Base-by-base conservation (phyloP, 2,329 filamentous ascomycete genomes). In the Septoria petroselini region DNA sequence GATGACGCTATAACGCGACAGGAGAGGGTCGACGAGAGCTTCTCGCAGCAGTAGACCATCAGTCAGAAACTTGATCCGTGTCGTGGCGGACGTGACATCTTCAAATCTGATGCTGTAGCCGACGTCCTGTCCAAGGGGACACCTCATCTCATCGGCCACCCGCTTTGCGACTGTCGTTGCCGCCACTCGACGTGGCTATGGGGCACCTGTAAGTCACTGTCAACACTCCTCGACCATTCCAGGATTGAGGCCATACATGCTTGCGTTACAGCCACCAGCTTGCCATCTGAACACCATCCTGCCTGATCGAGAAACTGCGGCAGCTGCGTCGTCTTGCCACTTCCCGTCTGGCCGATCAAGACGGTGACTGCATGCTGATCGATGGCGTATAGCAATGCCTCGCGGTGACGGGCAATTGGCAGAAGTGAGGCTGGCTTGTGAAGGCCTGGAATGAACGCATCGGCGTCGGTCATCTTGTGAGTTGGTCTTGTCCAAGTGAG, bases 91-190 rank as follows among this genome's bases (percentile, higher is more conserved):
- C 4, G 91, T 95, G 57, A 88, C 81, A 76, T 97, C 91, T 66
- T 98, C 91, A 64, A 98, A 84, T 50, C 81, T 81, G 58, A 97
- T 95, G 1, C 89, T 94, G 68, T 95, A 97, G 46, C 93, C 93
- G 18, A 77, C 72, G 54, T 95, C 85, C 70, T 95, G 89, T 21
- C 93, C 93, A 8, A 97, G 67, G 57, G 90, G 85, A 67, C 88
- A 93, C 46, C 83, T 82, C 68, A 89, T 81, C 70, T 98, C 93
- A 66, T 95, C 87, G 7, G 93, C 91, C 5, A 97, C 91, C 58
- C 91, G 79, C 25, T 86, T 76, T 7, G 91, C 91, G 18, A 97
- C 88, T 1, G 89, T 94, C 0, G 89, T 95, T 25, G 88, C 91
- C 54, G 91, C 91, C 51, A 97, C 88, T 62, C 91, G 81, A 41